Evolutionary conservation across 306 rosid species (phyloP).

Genomic region (Pueraria montana): DNA sequence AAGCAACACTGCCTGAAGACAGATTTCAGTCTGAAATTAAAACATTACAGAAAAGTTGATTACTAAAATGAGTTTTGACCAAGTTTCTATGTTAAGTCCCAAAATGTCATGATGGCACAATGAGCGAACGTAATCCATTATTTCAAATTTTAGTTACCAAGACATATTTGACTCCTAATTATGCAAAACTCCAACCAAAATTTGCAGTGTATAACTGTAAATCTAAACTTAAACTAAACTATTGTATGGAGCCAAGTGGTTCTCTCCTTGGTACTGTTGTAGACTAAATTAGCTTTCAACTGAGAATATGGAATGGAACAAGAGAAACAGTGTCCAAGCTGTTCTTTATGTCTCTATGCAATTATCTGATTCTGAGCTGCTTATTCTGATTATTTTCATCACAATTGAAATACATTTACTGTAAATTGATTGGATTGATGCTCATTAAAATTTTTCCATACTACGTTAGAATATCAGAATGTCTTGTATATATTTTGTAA

Average conservation of each 20-base stretch:
- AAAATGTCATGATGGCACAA: not conserved
- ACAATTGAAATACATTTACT: not conserved
- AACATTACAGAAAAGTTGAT: slow-evolving; percentile 19
- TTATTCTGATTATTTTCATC: slow-evolving; percentile 31
- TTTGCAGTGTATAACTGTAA: slow-evolving; percentile 20
- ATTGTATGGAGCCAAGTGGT: not conserved
- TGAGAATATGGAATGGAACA: slow-evolving; percentile 28
- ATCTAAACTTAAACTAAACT: slow-evolving; percentile 26
- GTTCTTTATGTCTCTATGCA: slow-evolving; percentile 11
- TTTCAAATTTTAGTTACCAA: slow-evolving; percentile 23
- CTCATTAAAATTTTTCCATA: slow-evolving; percentile 5
- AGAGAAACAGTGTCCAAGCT: slow-evolving; percentile 24
- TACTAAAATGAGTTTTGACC: slow-evolving; percentile 28
- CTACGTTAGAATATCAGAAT: slow-evolving; percentile 15
- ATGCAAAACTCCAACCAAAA: slow-evolving; percentile 5
- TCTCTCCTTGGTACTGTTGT: slow-evolving; percentile 30
- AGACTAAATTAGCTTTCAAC: slow-evolving; percentile 31
- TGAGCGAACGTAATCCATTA: not conserved
- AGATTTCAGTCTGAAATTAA: slow-evolving; percentile 28
- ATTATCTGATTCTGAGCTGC: slow-evolving; percentile 24
- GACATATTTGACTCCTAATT: not conserved
- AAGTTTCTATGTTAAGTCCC: slow-evolving; percentile 16
- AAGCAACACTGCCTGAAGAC: slow-evolving; percentile 30
- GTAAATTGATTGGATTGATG: slow-evolving; percentile 18
- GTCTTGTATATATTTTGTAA: slow-evolving; percentile 30